A percentile compares a stretch with the other conserved stretches of the same genome.
These are phyloP conservation scores for Pyropia haitanensis DNA, from an alignment of 23 red algal species.

Conservation along the genomic window DNA sequence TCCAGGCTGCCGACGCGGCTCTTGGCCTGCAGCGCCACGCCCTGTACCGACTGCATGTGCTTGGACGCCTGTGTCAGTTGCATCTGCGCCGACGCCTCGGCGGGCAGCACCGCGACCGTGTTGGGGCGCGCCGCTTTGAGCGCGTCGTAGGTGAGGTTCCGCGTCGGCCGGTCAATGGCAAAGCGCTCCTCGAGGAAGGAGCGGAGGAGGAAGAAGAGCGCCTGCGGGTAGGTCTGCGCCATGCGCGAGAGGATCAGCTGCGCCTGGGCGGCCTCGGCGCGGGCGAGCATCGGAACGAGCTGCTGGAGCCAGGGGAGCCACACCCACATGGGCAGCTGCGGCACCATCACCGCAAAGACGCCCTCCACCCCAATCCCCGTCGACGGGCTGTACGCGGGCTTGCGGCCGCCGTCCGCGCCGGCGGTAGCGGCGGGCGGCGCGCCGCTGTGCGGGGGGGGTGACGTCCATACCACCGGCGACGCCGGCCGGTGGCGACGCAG, in stretches of 20 bases:
- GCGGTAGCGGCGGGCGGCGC: no score
- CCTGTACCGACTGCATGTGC: conserved; percentile 13
- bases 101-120: conserved; percentile 25
- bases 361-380: not conserved
- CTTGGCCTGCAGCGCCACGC: conserved; percentile 11
- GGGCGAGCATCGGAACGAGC: conserved; percentile 60
- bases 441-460: no score
- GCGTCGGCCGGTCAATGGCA: conserved; percentile 42
- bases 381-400: no score
- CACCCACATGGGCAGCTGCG: conserved; percentile 77
- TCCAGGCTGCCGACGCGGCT: not conserved
- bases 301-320: conserved; percentile 91
- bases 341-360: not conserved
- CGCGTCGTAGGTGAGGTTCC: conserved; percentile 35
- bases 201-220: conserved; percentile 73
- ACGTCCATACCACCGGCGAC: no score
- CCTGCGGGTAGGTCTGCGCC: conserved; percentile 81
- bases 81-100: conserved; percentile 15
- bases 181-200: conserved; percentile 82
- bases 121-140: conserved; percentile 42
- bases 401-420: not conserved
- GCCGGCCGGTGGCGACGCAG: no score
- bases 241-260: conserved; percentile 48
- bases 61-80: conserved; percentile 4
- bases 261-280: conserved; percentile 33